Evolutionary conservation across 768 basidiomycete species (phyloP).

Genomic region (Suillus americanus): DNA sequence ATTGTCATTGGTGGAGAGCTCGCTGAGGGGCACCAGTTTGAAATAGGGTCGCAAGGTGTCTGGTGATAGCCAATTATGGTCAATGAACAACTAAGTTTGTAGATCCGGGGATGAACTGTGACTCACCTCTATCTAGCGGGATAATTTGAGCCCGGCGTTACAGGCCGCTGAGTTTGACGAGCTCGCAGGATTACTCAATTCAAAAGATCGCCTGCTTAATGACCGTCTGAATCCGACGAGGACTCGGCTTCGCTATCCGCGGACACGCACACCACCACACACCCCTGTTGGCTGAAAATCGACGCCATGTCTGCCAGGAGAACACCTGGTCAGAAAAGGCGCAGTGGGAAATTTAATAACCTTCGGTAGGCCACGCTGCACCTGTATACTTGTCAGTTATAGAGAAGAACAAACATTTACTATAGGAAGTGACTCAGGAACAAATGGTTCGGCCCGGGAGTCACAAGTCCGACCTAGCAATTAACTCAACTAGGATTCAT

Average conservation of each 20-base stretch:
- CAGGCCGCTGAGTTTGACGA: background rate
- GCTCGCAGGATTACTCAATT: background rate
- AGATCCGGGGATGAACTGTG: conserved; percentile 1
- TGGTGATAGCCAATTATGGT: background rate
- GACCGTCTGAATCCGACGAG: background rate
- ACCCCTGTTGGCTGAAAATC: background rate
- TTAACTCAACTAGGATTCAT: background rate
- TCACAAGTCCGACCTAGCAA: background rate
- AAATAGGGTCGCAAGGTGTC: background rate
- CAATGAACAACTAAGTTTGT: background rate
- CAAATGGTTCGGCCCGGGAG: background rate
- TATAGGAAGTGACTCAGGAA: background rate
- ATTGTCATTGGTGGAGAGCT: background rate
- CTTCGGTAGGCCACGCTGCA: background rate
- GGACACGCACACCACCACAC: background rate
- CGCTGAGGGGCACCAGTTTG: background rate
- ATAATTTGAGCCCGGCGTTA: background rate
- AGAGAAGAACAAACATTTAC: background rate
- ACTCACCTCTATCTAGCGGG: conserved; percentile 1
- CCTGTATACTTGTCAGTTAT: background rate
- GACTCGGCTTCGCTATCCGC: background rate
- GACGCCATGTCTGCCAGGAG: background rate
- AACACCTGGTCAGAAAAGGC: background rate
- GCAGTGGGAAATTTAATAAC: background rate
- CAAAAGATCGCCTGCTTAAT: background rate